These are phyloP conservation scores for Fomitopsis serialis DNA, from an alignment of 768 basidiomycete genomes.

Conservation along the genomic window DNA sequence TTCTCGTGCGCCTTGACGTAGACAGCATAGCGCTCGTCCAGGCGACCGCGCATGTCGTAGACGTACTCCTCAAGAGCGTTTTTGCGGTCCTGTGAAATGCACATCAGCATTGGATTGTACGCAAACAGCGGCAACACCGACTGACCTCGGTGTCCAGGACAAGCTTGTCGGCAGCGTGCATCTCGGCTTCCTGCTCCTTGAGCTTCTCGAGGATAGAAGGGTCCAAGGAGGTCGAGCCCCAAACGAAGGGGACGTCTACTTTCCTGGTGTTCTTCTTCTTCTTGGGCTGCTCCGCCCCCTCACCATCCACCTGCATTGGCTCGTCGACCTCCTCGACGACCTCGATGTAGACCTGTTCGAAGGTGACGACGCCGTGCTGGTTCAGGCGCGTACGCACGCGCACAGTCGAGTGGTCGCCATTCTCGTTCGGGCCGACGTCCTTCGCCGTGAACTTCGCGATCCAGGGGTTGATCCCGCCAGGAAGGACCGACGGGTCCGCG, in stretches of 20 bases:
- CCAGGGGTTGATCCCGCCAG: conserved; percentile 81
- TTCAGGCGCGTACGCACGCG: conserved; percentile 91
- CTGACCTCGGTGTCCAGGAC: conserved; percentile 94
- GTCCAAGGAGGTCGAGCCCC: conserved; percentile 61
- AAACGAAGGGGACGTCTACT: conserved; percentile 72
- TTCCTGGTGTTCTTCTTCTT: conserved; percentile 87
- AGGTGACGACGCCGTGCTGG: conserved; percentile 79
- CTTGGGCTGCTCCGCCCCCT: conserved; percentile 51
- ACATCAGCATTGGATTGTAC: conserved; percentile 4
- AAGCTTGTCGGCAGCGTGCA: conserved; percentile 91
- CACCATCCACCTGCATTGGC: conserved; percentile 56
- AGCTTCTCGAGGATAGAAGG: conserved; percentile 53
- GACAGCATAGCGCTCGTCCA: conserved; percentile 80
- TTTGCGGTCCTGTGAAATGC: conserved; percentile 75
- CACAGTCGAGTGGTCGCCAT: conserved; percentile 73
- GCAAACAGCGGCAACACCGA: not conserved
- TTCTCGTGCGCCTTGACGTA: conserved; percentile 79
- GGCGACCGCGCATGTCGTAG: conserved; percentile 89
- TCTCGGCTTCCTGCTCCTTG: conserved; percentile 80
- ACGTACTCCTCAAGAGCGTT: conserved; percentile 99
- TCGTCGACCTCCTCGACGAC: conserved; percentile 73
- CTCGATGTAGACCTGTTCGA: conserved; percentile 84
- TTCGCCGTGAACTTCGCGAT: conserved; percentile 79
- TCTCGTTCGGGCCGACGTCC: conserved; percentile 61
- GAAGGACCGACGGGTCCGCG: conserved; percentile 64